Evolutionary conservation across 1,139 yeast genomes (phyloP), one percentile per base, ranked within the genome.

Genomic region (Eremothecium gossypii): DNA sequence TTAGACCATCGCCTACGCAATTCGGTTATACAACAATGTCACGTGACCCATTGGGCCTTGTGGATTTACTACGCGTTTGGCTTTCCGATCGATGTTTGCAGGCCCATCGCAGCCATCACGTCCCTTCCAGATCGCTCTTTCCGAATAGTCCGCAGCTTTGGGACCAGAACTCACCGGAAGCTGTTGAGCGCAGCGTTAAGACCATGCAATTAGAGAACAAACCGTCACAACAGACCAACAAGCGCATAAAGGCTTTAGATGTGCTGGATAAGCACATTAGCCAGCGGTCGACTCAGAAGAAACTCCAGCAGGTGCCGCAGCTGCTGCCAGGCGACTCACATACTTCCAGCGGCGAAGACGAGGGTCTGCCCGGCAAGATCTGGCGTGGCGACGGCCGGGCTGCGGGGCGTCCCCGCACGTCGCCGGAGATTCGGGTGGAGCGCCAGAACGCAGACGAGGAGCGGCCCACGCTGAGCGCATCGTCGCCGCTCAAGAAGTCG

Each of bases 401-500:
- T 30, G n/a, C 20, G 4, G 31, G 13, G 13, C 11, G 31, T 11
- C 35, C 35, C 17, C 12, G n/a, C n/a, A 32, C 40, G 4, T 38
- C 44, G 10, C 39, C 36, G 8, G 12, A 37, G 8, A 31, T 39
- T 11, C 33, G 29, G 26, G 9, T 17, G 7, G 39, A 13, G 13
- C 23, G 34, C 4, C n/a, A 27, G 10, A 14, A 13, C 11, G 20
- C 11, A 30, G 14, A 26, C 20, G 32, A n/a, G 13, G 40, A 14
- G 14, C 32, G 23, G 17, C 20, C 38, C n/a, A 38, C 38, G n/a
- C 14, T 33, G 29, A 34, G 12, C 27, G 37, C 37, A 11, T 42
- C 44, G 4, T 56, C 60, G 10, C 61, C 60, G 1, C 43, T 46
- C 10, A 42, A 43, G 27, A 59, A 59, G 41, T 40, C 53, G 1